phyloP scores from a whole-genome alignment of 768 basidiomycete species.

The Kwoniella bestiolae region DNA sequence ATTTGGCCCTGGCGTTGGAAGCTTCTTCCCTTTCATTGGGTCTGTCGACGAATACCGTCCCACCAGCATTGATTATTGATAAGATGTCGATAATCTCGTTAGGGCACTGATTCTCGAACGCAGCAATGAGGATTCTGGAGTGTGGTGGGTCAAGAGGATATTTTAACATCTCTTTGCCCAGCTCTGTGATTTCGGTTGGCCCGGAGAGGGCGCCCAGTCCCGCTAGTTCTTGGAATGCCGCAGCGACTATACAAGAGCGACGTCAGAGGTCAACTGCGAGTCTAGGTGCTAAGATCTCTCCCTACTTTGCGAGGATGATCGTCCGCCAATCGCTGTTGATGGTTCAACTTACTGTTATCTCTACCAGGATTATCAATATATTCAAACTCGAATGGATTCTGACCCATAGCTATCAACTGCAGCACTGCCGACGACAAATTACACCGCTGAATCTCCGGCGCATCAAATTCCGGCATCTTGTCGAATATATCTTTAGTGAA shows the following conservation, averaged over 20 bases:
- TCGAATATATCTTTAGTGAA: slow-evolving; percentile 84
- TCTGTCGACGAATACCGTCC: slow-evolving; percentile 76
- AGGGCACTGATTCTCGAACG: slow-evolving; percentile 73
- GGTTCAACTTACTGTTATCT: slow-evolving; percentile 74
- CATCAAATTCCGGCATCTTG: slow-evolving; percentile 67
- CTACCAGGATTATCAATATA: slow-evolving; percentile 85
- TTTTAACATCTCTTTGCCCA: slow-evolving; percentile 82
- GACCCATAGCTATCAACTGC: slow-evolving; percentile 80
- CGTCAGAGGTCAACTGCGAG: too few species aligned
- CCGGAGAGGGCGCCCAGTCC: slow-evolving; percentile 77
- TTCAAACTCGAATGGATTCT: slow-evolving; percentile 77
- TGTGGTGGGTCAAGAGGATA: slow-evolving; percentile 89
- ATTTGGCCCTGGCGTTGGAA: slow-evolving; percentile 69
- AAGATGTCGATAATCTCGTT: slow-evolving; percentile 81
- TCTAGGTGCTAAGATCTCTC: too few species aligned
- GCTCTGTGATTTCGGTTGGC: slow-evolving; percentile 67
- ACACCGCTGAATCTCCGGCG: slow-evolving; percentile 89
- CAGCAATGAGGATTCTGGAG: slow-evolving; percentile 78
- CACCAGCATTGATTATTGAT: slow-evolving; percentile 78
- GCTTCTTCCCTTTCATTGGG: slow-evolving; percentile 71
- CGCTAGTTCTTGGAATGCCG: slow-evolving; percentile 64
- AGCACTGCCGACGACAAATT: slow-evolving; percentile 81
- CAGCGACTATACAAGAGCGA: slow-evolving; percentile 59
- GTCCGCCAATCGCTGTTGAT: too few species aligned
- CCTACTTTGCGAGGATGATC: too few species aligned